phyloP scores from a whole-genome alignment of 2,329 filamentous ascomycete species.

The Thelonectria blattea region DNA sequence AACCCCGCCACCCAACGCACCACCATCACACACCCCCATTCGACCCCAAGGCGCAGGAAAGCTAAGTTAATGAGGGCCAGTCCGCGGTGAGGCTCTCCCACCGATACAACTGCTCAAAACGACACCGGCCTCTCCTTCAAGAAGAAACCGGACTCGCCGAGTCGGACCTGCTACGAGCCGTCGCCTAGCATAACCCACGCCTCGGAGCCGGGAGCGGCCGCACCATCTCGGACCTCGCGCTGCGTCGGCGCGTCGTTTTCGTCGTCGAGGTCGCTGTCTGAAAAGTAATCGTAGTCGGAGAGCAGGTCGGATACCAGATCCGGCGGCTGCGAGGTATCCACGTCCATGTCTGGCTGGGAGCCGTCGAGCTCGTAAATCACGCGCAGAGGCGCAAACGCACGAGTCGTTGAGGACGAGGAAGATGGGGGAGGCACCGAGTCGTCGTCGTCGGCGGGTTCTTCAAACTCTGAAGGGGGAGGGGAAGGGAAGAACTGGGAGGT shows the following conservation, averaged over 20 bases:
- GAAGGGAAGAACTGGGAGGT: conserved; percentile 46
- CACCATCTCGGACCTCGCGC: conserved; percentile 40
- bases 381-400: conserved; percentile 43
- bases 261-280: conserved; percentile 45
- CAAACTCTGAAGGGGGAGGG: conserved; percentile 22
- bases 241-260: conserved; percentile 40
- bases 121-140: not conserved
- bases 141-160: not conserved
- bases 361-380: conserved; percentile 49
- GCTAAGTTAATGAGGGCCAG: conserved; percentile 46
- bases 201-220: conserved; percentile 39
- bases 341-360: conserved; percentile 42
- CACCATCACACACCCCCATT: conserved; percentile 22
- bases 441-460: conserved; percentile 27
- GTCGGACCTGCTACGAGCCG: conserved; percentile 54
- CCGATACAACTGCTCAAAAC: conserved; percentile 33
- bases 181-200: conserved; percentile 53
- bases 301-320: conserved; percentile 43
- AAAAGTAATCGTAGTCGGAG: conserved; percentile 47
- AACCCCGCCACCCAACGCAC: not conserved
- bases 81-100: conserved; percentile 44
- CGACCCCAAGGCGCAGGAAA: conserved; percentile 21
- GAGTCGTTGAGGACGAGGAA: conserved; percentile 9
- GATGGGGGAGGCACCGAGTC: conserved; percentile 10
- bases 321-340: conserved; percentile 46